These are phyloP conservation scores for Colletotrichum brevisporum DNA, from an alignment of 2,329 filamentous ascomycete species.

Conservation along the genomic window DNA sequence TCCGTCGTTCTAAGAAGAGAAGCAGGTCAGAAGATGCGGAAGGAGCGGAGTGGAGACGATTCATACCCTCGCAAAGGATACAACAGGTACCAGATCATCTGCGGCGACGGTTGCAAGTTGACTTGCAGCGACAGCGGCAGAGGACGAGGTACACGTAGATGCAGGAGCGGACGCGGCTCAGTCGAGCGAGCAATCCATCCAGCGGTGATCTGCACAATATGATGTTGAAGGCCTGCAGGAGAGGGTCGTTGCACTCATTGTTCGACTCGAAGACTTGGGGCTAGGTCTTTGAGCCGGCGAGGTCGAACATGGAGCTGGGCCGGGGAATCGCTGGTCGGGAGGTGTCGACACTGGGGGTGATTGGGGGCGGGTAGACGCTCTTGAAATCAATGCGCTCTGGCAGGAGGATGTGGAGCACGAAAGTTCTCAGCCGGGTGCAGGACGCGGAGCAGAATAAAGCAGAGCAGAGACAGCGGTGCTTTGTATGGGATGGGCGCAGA, in stretches of 20 bases:
- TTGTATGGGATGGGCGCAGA: constrained; percentile 9
- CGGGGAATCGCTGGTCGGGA: constrained; percentile 17
- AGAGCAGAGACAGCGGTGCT: not conserved
- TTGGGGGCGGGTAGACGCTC: constrained; percentile 13
- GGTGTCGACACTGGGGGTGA: not conserved
- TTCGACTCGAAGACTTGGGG: constrained; percentile 18
- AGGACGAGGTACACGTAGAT: constrained; percentile 21
- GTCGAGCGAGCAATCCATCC: constrained; percentile 31
- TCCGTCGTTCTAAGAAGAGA: constrained; percentile 74
- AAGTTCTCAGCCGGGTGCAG: constrained; percentile 8
- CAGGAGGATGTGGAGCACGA: constrained; percentile 24
- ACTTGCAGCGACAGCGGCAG: constrained; percentile 36
- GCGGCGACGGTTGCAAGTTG: constrained; percentile 40
- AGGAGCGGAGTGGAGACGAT: constrained; percentile 22
- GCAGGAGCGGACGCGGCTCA: constrained; percentile 27
- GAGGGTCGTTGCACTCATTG: constrained; percentile 28
- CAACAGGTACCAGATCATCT: constrained; percentile 83
- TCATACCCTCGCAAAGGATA: constrained; percentile 83
- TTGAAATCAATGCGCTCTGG: constrained; percentile 19
- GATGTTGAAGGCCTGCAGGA: constrained; percentile 19
- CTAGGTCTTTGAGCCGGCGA: constrained; percentile 14
- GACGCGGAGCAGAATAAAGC: not conserved
- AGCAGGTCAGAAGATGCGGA: constrained; percentile 21
- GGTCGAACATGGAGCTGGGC: constrained; percentile 20
- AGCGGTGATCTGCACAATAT: constrained; percentile 18